A percentile compares a stretch with the other conserved stretches of the same genome.
phyloP scores from a whole-genome alignment of 495 filamentous ascomycete species.

The Penicillium canariense region DNA sequence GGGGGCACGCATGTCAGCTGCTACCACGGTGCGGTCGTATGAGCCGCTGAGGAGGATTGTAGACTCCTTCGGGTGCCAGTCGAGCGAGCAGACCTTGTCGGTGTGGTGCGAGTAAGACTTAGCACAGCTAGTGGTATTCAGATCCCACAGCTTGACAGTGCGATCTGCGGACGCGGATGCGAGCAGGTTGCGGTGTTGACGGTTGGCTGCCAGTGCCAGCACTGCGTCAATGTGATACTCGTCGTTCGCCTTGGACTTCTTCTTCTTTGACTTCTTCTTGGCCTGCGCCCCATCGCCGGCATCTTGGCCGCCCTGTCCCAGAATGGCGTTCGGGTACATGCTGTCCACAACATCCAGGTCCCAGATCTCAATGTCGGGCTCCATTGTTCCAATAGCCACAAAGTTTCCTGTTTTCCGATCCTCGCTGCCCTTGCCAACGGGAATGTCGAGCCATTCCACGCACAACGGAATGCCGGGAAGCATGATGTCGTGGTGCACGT shows the following conservation, averaged over 20 bases:
- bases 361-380: conserved; percentile 98
- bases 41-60: conserved; percentile 87
- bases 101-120: conserved; percentile 89
- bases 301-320: conserved; percentile 74
- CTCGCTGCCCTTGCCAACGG: conserved; percentile 66
- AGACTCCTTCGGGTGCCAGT: conserved; percentile 86
- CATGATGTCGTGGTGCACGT: conserved; percentile 99
- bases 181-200: conserved; percentile 90
- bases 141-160: conserved; percentile 96
- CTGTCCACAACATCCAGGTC: conserved; percentile 91
- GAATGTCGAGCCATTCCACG: conserved; percentile 90
- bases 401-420: conserved; percentile 70
- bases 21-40: conserved; percentile 90
- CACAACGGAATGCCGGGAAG: conserved; percentile 93
- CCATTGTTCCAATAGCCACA: conserved; percentile 93
- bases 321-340: conserved; percentile 96
- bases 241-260: conserved; percentile 81
- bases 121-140: conserved; percentile 85
- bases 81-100: conserved; percentile 92
- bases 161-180: conserved; percentile 94
- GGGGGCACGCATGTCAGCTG: conserved; percentile 92
- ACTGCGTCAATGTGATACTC: conserved; percentile 94
- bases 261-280: conserved; percentile 75
- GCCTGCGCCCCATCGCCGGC: conserved; percentile 22
- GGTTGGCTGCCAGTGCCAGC: conserved; percentile 84